Conservation (phyloP, 2,329 filamentous ascomycete genomes). For the Xylariaceae sp. region DNA sequence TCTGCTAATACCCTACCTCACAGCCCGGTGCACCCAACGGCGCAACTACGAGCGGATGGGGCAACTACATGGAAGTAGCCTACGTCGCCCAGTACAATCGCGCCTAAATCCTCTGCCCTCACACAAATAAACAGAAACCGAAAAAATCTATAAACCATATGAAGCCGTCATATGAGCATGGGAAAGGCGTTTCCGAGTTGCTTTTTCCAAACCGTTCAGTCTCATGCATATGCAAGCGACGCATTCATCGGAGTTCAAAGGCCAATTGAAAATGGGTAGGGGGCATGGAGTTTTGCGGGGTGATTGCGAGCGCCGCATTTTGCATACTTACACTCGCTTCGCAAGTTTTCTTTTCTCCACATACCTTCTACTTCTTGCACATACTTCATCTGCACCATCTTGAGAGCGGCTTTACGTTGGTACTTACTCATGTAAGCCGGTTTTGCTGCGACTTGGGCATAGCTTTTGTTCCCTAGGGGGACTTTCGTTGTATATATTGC, state of each 20-base stretch:
- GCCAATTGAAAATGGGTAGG: not conserved
- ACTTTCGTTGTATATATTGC: not conserved
- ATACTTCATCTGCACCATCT: not conserved
- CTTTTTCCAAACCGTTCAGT: not conserved
- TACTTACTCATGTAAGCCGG: not conserved
- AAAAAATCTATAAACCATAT: too few species aligned
- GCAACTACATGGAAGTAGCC: conserved; percentile 50
- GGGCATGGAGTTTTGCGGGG: not conserved
- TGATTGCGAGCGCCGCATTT: conserved; percentile 7
- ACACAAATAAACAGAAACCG: too few species aligned
- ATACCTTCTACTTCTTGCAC: conserved; percentile 4
- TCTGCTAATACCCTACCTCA: conserved; percentile 4
- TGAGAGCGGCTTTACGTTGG: not conserved
- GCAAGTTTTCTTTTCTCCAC: conserved; percentile 13
- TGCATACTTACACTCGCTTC: conserved; percentile 15
- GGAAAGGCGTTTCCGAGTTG: too few species aligned
- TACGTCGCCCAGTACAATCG: conserved; percentile 43
- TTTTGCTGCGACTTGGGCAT: not conserved
- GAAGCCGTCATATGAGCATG: too few species aligned
- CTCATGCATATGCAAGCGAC: not conserved
- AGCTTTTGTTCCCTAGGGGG: not conserved
- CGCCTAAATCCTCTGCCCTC: not conserved
- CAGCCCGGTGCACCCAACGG: conserved; percentile 50
- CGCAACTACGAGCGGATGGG: conserved; percentile 44
- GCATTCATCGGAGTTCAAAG: conserved; percentile 3